Evolutionary conservation across 2,329 filamentous ascomycete genomes (phyloP).

Genomic region (Fusarium agapanthi): DNA sequence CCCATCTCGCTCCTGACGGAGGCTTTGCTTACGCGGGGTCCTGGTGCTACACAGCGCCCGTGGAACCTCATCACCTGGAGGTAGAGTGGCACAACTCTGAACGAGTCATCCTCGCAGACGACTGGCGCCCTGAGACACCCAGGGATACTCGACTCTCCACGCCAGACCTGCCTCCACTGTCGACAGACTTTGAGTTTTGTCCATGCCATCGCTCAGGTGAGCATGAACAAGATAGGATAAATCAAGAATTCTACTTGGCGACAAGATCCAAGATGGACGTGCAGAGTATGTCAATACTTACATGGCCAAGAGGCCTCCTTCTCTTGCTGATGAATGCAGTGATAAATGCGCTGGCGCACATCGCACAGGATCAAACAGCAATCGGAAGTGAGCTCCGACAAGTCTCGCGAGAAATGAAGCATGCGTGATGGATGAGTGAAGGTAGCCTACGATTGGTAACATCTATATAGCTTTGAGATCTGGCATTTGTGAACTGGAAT

Average conservation of each 20-base stretch:
- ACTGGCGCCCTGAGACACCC: conserved; percentile 29
- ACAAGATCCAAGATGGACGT: conserved; percentile 37
- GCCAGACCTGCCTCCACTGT: conserved; percentile 35
- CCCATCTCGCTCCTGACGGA: neutral
- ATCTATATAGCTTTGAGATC: neutral
- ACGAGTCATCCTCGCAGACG: neutral
- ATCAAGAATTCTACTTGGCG: conserved; percentile 33
- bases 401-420: neutral
- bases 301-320: neutral
- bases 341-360: conserved; percentile 32
- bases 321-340: conserved; percentile 27
- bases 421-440: neutral
- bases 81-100: neutral
- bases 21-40: conserved; percentile 29
- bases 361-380: conserved; percentile 3
- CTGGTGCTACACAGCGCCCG: conserved; percentile 23
- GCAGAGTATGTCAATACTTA: conserved; percentile 29
- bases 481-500: neutral
- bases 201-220: conserved; percentile 14
- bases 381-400: neutral
- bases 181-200: conserved; percentile 39
- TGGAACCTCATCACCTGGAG: neutral
- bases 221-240: conserved; percentile 27
- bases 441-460: neutral
- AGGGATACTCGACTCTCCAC: conserved; percentile 30